Conservation (phyloP, 306 rosid genomes). For the Fagus sylvatica region DNA sequence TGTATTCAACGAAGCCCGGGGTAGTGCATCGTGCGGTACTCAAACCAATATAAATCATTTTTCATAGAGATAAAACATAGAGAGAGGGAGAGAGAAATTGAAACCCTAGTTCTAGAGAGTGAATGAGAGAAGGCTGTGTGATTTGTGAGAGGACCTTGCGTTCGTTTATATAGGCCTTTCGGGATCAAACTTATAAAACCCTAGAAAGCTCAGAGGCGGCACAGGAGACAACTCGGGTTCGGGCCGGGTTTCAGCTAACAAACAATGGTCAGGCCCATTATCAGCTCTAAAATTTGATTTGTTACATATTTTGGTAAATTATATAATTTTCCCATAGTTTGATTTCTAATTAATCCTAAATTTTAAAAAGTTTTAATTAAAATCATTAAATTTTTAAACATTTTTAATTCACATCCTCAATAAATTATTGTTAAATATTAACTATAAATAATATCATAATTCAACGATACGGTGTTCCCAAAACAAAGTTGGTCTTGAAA, state of each 20-base stretch:
- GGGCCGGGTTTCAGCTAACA: neutral
- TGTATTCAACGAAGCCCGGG: conserved; percentile 60
- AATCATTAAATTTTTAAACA: too few relatives aligned
- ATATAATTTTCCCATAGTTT: too few relatives aligned
- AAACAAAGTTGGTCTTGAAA: too few relatives aligned
- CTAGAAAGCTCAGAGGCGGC: neutral
- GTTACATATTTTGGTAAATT: too few relatives aligned
- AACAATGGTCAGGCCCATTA: too few relatives aligned
- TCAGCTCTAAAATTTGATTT: neutral
- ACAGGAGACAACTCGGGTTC: neutral
- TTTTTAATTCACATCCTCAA: too few relatives aligned
- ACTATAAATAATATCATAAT: too few relatives aligned
- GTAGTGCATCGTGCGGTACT: conserved; percentile 34
- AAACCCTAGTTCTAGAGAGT: neutral
- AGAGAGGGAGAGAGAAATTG: neutral
- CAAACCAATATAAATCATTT: neutral
- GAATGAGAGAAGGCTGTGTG: neutral
- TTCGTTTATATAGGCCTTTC: neutral
- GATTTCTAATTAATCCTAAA: too few relatives aligned
- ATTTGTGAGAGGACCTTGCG: neutral
- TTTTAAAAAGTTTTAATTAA: too few relatives aligned
- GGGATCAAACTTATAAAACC: neutral
- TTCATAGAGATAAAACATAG: neutral
- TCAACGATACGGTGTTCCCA: too few relatives aligned
- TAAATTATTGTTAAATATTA: too few relatives aligned